Base-by-base conservation (phyloP, 2,329 filamentous ascomycete species). In the Colletotrichum sp. region DNA sequence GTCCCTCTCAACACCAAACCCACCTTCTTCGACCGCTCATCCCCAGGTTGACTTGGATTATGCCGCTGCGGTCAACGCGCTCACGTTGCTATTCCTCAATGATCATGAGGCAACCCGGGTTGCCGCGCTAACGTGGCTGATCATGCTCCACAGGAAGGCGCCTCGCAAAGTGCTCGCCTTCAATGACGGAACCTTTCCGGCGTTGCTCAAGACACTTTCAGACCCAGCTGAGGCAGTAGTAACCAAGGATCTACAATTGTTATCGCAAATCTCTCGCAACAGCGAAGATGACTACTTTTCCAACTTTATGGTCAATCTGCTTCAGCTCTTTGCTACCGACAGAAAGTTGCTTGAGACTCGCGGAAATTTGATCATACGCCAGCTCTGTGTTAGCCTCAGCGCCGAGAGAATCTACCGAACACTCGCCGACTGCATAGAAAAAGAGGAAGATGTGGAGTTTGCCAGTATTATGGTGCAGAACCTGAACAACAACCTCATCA, bases 391-490 rank as follows among this genome's bases (percentile, higher is more conserved):
- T 76, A 98, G 95, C 75, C 88, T 99, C 32, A 98, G 96, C 78
- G 94, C 97, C 0, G 97, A 99, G 83, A 92, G 96, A 61, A 99
- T 99, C 74, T 99, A 99, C 82, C 93, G 97, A 36, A 99, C 96
- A 4, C 89, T 99, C 78, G 98, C 97, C 30, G 97, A 99, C 80
- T 98, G 97, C 79, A 94, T 99, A 12, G 97, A 99, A 84, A 98
- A 96, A 82, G 97, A 99, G 84, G 97, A 99, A 85, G 97, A 99
- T 82, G 92, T 99, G 57, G 98, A 99, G 83, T 99, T 99, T 85
- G 96, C 97, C 18, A 98, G 96, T 82, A 99, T 99, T 80, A 99
- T 99, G 97, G 96, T 99, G 34, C 97, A 99, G 84, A 99, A 99
- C 81, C 89, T 99, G 68, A 99, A 99, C 87, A 99, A 99, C 84